Evolutionary conservation across 768 basidiomycete species (phyloP), one percentile per base, ranked within the genome.

Genomic region (Suillus cothurnatus): DNA sequence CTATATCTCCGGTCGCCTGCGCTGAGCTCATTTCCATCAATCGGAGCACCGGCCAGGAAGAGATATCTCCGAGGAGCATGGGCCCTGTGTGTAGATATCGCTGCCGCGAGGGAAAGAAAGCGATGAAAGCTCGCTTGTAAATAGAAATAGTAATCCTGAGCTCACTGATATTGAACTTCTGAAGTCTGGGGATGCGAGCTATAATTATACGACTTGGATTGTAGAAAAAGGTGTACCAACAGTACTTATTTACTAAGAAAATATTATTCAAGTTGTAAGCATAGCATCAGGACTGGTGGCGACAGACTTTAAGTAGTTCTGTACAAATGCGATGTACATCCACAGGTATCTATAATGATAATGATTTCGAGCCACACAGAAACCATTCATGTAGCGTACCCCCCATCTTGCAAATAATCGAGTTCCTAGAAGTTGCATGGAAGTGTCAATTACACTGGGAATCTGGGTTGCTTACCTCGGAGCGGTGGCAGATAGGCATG

Each of bases 31-130:
- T 65, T 63, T 3, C 41, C 72, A 19, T 70, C 64, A 23, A 73
- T 57, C 21, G 65, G 21, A 6, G 71, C 45, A 17, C 50, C 26
- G 3, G 26, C 1, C 59, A 32, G 3, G 65, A 66, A 14, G 56
- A 70, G 34, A 65, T 65, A 5, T 61, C 45, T 47, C 60, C 68
- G 60, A 73, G 60, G 31, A 26, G 66, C 68, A 73, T 73, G 31
- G 1, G 17, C n/a, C n/a, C n/a, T n/a, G n/a, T n/a, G n/a, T 19
- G 17, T 58, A 2, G 26, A 57, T 26, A 39, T 38, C 38, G 3
- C 32, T 39, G 26, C 26, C 2, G 21, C 26, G 9, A 19, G 26
- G 39, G 11, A 41, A 59, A 21, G 23, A 58, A 58, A 26, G 36
- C 3, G 17, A 38, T 17, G 15, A 39, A 23, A 38, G 52, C 4